Conservation (phyloP, 2,329 filamentous ascomycete species). For the Hypoxylon sp. region DNA sequence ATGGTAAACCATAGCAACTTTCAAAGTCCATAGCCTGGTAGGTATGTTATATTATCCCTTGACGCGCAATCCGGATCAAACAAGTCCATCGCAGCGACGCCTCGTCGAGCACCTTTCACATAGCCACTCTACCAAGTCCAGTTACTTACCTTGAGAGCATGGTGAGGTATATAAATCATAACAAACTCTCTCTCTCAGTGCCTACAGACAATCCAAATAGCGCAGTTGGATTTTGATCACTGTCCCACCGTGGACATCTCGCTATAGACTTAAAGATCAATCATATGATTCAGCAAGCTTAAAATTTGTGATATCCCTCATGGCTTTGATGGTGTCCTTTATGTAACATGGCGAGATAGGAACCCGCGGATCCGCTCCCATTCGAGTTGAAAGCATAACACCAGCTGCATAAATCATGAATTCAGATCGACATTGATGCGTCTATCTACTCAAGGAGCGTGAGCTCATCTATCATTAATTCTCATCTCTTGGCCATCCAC, state of each 20-base stretch:
- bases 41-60: not conserved
- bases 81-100: not conserved
- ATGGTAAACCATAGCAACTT: not conserved
- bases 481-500: slow-evolving; percentile 1
- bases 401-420: not conserved
- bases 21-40: not conserved
- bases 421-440: slow-evolving; percentile 12
- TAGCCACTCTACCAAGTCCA: not conserved
- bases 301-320: not conserved
- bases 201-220: not conserved
- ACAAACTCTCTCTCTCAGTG: not conserved
- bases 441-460: slow-evolving; percentile 29
- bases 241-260: no score
- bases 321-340: not conserved
- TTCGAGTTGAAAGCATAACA: not conserved
- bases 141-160: not conserved
- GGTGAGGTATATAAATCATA: not conserved
- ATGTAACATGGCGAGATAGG: not conserved
- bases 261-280: not conserved
- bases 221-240: not conserved
- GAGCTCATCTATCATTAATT: slow-evolving; percentile 36
- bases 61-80: not conserved
- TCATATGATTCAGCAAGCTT: not conserved
- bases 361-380: not conserved
- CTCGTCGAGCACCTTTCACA: not conserved